These are phyloP conservation scores for Fraxinus baroniana DNA, from an alignment of 305 asterid species.

Conservation along the genomic window DNA sequence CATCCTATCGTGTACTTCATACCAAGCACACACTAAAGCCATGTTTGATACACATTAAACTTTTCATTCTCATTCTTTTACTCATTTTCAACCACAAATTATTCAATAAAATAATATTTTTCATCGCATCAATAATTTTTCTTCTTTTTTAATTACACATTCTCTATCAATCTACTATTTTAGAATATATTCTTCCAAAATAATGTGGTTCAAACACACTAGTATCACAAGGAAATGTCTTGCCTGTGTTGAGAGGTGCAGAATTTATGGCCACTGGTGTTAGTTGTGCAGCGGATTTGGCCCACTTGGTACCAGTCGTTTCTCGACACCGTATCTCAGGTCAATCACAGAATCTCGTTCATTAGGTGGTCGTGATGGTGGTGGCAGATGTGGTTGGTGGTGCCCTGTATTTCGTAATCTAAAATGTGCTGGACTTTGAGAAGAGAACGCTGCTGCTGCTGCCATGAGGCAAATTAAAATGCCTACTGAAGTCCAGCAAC, in stretches of 20 bases:
- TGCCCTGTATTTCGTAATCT: constrained; percentile 12
- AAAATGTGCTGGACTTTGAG: background rate
- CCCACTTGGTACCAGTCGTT: constrained; percentile 46
- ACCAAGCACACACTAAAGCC: too few species aligned
- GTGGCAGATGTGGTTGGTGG: constrained; percentile 8
- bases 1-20: too few species aligned
- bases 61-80: too few species aligned
- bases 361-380: constrained; percentile 8
- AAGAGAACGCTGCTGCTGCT: constrained; percentile 9
- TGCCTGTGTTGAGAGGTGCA: constrained; percentile 5
- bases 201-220: too few species aligned
- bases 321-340: constrained; percentile 43
- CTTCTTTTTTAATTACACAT: too few species aligned
- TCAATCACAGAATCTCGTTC: constrained; percentile 33
- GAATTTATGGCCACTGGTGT: constrained; percentile 9
- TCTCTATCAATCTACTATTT: too few species aligned
- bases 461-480: constrained; percentile 27
- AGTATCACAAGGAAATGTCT: background rate
- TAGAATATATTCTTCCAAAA: too few species aligned
- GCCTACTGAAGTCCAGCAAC: constrained; percentile 18
- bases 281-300: constrained; percentile 52
- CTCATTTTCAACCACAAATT: too few species aligned
- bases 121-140: too few species aligned
- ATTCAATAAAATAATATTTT: too few species aligned
- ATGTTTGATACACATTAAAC: too few species aligned